A percentile compares a stretch with the other conserved stretches of the same genome.
Evolutionary conservation across 768 basidiomycete species (phyloP).

Genomic region (Mycena epipterygia): DNA sequence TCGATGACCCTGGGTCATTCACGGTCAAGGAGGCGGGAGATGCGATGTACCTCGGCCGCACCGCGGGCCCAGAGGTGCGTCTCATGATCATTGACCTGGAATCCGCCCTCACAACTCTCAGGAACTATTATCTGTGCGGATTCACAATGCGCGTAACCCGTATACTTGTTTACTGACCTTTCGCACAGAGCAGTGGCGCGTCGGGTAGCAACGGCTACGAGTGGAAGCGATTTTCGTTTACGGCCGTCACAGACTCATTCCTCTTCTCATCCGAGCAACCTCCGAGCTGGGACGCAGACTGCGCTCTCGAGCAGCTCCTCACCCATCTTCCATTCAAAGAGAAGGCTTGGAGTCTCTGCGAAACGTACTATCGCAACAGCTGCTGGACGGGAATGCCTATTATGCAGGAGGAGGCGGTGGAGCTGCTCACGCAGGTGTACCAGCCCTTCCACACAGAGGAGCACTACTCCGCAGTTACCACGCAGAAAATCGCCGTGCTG

Average conservation of each 20-base stretch:
- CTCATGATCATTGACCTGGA: neutral
- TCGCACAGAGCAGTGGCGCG: constrained; percentile 21
- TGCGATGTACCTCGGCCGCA: constrained; percentile 63
- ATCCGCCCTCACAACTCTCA: neutral
- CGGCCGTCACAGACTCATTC: constrained; percentile 36
- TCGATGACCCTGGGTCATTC: constrained; percentile 61
- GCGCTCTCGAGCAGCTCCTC: constrained; percentile 41
- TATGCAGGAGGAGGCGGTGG: constrained; percentile 59
- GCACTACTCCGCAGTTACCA: neutral
- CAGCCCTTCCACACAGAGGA: neutral
- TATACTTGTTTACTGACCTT: neutral
- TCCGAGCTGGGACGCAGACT: constrained; percentile 32
- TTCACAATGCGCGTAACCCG: too few relatives aligned
- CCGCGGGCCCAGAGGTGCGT: constrained; percentile 63
- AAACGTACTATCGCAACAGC: constrained; percentile 57
- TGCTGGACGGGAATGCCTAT: constrained; percentile 62
- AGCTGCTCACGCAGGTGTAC: constrained; percentile 41
- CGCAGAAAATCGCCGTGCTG: constrained; percentile 38
- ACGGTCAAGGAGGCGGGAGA: constrained; percentile 58
- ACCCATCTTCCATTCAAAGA: constrained; percentile 48
- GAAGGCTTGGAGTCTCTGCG: constrained; percentile 58
- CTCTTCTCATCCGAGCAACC: constrained; percentile 42
- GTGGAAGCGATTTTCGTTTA: constrained; percentile 11
- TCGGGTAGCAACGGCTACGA: neutral
- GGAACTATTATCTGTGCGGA: constrained; percentile 24